These are phyloP conservation scores for Fagus sylvatica DNA, from an alignment of 306 rosid genomes.

Conservation along the genomic window DNA sequence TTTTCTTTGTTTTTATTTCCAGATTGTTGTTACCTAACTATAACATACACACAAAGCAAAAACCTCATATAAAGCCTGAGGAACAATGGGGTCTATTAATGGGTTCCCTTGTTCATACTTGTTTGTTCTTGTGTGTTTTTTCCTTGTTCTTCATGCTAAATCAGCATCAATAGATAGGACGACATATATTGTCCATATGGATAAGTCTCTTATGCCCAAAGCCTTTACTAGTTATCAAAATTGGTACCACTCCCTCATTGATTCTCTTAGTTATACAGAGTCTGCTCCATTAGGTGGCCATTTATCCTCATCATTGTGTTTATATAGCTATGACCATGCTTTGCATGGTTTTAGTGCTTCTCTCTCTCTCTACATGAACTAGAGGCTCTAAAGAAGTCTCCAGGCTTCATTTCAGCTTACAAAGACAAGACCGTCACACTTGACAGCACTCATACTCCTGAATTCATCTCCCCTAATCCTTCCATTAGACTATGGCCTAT, in stretches of 20 bases:
- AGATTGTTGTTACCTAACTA: no score
- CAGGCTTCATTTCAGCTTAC: conserved; percentile 29
- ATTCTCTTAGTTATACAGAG: conserved; percentile 23
- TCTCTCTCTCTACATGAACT: conserved; percentile 30
- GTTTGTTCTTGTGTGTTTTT: conserved; percentile 3
- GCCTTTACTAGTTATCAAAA: conserved; percentile 19
- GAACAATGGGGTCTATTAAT: not conserved
- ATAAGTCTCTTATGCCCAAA: conserved; percentile 25
- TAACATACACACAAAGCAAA: no score
- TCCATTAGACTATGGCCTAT: conserved; percentile 35
- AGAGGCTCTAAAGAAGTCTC: conserved; percentile 14
- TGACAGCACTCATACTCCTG: conserved; percentile 46
- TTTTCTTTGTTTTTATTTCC: no score
- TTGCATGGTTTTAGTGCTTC: conserved; percentile 39
- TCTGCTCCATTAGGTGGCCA: not conserved
- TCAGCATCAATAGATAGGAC: conserved; percentile 5
- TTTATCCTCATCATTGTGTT: not conserved
- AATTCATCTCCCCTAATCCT: conserved; percentile 35
- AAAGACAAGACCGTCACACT: conserved; percentile 24
- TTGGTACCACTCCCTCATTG: conserved; percentile 31
- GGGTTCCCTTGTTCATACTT: not conserved
- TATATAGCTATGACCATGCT: conserved; percentile 32
- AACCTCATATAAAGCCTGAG: no score
- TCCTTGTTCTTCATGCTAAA: conserved; percentile 11
- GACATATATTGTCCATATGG: conserved; percentile 40